Percentiles rank a stretch among this genome's conserved stretches.
Evolutionary conservation across 2,329 filamentous ascomycete species (phyloP).

Genomic region (Colletotrichum liriopes): DNA sequence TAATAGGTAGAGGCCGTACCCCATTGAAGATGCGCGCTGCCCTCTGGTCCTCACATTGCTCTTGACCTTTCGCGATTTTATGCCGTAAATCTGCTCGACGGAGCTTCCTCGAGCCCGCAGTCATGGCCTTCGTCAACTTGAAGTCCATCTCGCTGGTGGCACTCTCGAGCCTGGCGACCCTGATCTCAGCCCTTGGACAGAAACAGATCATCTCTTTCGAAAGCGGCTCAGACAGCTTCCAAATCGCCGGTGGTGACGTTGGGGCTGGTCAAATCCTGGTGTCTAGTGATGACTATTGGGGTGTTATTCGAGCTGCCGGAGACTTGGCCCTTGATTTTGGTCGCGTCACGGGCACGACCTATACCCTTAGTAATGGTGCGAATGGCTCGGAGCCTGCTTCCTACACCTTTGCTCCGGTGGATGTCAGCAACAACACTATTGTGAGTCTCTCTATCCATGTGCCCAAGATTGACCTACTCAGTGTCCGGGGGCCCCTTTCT

Average conservation of each 20-base stretch:
- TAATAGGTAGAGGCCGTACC: slow-evolving; percentile 10
- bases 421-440: slow-evolving; percentile 63
- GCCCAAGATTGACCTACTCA: neutral
- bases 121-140: slow-evolving; percentile 23
- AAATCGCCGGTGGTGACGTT: slow-evolving; percentile 56
- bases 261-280: slow-evolving; percentile 67
- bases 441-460: slow-evolving; percentile 50
- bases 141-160: slow-evolving; percentile 43
- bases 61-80: neutral
- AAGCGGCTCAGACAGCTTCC: slow-evolving; percentile 45
- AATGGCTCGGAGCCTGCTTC: slow-evolving; percentile 53
- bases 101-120: slow-evolving; percentile 8
- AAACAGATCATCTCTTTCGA: slow-evolving; percentile 63
- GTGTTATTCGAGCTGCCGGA: slow-evolving; percentile 76
- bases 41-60: neutral
- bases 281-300: slow-evolving; percentile 75
- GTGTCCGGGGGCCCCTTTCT: no score
- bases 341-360: slow-evolving; percentile 77
- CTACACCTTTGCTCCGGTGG: slow-evolving; percentile 61
- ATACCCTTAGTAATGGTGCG: slow-evolving; percentile 69
- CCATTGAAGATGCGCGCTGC: neutral
- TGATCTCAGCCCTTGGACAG: slow-evolving; percentile 62
- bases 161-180: slow-evolving; percentile 45
- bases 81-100: neutral
- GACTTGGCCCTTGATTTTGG: slow-evolving; percentile 80